Conservation (phyloP, 2,329 filamentous ascomycete genomes). For the Penicillium sp. region DNA sequence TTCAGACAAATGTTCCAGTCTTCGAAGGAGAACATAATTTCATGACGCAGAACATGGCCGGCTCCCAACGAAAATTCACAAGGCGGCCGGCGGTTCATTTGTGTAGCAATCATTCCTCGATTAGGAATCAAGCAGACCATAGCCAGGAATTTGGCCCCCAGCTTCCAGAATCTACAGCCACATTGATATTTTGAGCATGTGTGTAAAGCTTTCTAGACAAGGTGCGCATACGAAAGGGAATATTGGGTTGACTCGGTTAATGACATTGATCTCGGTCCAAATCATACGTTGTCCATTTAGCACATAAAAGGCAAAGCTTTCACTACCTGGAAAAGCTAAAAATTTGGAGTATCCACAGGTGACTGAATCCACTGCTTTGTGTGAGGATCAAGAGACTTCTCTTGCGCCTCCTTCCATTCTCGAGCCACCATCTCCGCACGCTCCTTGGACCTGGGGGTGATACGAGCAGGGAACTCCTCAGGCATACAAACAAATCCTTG, state of each 20-base stretch:
- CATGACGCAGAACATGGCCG: too few species aligned
- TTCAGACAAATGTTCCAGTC: too few species aligned
- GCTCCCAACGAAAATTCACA: too few species aligned
- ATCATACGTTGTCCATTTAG: not conserved
- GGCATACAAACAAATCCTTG: conserved; percentile 55
- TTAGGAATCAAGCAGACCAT: too few species aligned
- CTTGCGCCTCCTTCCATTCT: conserved; percentile 24
- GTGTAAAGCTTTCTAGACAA: not conserved
- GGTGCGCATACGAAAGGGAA: not conserved
- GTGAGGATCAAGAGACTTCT: conserved; percentile 17
- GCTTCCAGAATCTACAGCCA: not conserved
- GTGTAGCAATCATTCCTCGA: too few species aligned
- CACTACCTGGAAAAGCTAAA: not conserved
- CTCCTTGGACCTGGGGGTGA: conserved; percentile 43
- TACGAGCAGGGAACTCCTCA: conserved; percentile 45
- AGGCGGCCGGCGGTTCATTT: too few species aligned
- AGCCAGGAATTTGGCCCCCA: too few species aligned
- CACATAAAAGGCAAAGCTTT: too few species aligned
- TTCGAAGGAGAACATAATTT: too few species aligned
- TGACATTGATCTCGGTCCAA: not conserved
- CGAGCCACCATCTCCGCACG: conserved; percentile 33
- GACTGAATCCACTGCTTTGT: conserved; percentile 24
- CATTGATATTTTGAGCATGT: not conserved
- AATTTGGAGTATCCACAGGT: not conserved
- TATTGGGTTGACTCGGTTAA: not conserved